Evolutionary conservation across 2,329 filamentous ascomycete genomes (phyloP).

Genomic region (Shiraia sp.): DNA sequence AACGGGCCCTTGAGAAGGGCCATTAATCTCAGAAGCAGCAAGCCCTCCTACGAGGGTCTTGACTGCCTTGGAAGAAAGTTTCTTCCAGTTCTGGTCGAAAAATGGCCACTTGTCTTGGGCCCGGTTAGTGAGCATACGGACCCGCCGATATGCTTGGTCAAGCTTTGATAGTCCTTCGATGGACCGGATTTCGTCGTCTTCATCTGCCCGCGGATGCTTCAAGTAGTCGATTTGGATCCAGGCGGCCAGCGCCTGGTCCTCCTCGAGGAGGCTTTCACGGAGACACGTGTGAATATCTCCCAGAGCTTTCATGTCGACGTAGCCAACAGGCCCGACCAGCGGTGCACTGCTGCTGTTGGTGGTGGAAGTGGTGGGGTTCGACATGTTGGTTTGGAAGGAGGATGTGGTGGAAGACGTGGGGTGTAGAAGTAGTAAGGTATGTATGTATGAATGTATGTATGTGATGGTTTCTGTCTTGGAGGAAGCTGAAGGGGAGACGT

Average conservation of each 20-base stretch:
- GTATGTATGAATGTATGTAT: constrained; percentile 1
- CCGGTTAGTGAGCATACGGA: constrained; percentile 31
- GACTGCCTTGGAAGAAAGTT: constrained; percentile 22
- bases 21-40: constrained; percentile 9
- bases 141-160: constrained; percentile 33
- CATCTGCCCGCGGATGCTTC: constrained; percentile 10
- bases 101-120: constrained; percentile 40
- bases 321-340: constrained; percentile 8
- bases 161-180: constrained; percentile 27
- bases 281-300: constrained; percentile 25
- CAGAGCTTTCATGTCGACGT: constrained; percentile 27
- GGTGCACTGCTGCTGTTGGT: constrained; percentile 5
- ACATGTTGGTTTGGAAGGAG: constrained; percentile 10
- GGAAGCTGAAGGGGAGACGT: background rate
- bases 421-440: background rate
- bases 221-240: constrained; percentile 33
- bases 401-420: background rate
- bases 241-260: constrained; percentile 22
- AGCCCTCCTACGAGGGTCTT: constrained; percentile 22
- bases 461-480: background rate
- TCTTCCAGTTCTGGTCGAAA: constrained; percentile 26
- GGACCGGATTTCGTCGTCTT: constrained; percentile 18
- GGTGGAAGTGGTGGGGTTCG: constrained; percentile 3
- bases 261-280: constrained; percentile 18
- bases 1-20: too few species aligned